Conservation (phyloP, 2,329 filamentous ascomycete genomes). For the Epichloe baconii region DNA sequence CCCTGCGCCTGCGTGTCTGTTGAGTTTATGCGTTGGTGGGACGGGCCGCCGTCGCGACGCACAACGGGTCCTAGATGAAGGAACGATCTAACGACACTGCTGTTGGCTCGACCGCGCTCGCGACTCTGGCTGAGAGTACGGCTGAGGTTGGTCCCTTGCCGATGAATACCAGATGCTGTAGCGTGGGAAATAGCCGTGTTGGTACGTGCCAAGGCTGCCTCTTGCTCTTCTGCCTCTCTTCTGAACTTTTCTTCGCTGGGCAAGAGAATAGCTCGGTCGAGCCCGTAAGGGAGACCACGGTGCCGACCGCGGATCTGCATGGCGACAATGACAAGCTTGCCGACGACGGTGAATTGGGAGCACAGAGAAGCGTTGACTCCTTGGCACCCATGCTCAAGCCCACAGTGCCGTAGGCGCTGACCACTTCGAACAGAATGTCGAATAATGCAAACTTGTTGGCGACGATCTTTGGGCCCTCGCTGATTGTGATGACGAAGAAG, state of each 20-base stretch:
- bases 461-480: constrained; percentile 63
- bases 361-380: constrained; percentile 66
- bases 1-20: constrained; percentile 8
- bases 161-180: constrained; percentile 17
- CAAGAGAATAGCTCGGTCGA: constrained; percentile 47
- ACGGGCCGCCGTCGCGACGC: constrained; percentile 13
- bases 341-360: constrained; percentile 65
- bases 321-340: constrained; percentile 53
- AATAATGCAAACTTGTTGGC: constrained; percentile 53
- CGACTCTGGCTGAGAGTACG: constrained; percentile 26
- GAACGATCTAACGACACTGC: constrained; percentile 31
- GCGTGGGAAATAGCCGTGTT: constrained; percentile 22
- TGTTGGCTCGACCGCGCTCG: constrained; percentile 23
- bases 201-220: constrained; percentile 25
- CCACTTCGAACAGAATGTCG: constrained; percentile 66
- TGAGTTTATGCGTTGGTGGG: constrained; percentile 17
- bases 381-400: constrained; percentile 79
- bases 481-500: constrained; percentile 82
- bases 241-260: constrained; percentile 43
- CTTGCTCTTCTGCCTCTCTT: constrained; percentile 37
- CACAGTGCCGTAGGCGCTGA: constrained; percentile 89
- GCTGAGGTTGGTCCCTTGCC: constrained; percentile 15
- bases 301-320: constrained; percentile 60
- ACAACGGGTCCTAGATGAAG: constrained; percentile 35
- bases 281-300: constrained; percentile 53